These are phyloP conservation scores for Neonectria magnoliae DNA, from an alignment of 2,329 filamentous ascomycete genomes.

Conservation along the genomic window DNA sequence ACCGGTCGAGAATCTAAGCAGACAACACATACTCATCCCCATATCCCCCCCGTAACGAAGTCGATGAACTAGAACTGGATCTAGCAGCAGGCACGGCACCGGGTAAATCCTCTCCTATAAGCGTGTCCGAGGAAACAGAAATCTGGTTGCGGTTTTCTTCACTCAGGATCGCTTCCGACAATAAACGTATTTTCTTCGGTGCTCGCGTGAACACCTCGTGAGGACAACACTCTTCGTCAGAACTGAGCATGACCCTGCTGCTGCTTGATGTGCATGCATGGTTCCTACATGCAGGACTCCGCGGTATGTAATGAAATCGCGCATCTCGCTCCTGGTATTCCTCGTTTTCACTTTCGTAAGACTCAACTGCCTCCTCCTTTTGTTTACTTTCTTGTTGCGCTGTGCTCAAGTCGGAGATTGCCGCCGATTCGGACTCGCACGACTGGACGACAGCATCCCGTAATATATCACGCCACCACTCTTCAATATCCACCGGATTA, in stretches of 20 bases:
- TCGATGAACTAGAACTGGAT: not conserved
- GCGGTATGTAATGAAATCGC: not conserved
- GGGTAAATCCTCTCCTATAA: not conserved
- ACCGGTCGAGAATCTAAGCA: not conserved
- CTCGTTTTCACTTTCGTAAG: not conserved
- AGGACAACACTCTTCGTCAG: not conserved
- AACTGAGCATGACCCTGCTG: not conserved
- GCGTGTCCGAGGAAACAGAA: not conserved
- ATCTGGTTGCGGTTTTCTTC: not conserved
- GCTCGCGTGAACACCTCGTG: not conserved
- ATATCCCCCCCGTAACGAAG: not conserved
- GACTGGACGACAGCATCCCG: not conserved
- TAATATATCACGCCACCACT: not conserved
- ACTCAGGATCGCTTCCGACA: not conserved
- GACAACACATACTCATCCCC: not conserved
- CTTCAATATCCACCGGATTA: not conserved
- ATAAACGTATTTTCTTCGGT: not conserved
- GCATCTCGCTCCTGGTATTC: not conserved
- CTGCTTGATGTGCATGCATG: not conserved
- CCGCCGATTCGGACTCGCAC: not conserved
- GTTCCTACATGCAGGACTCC: not conserved
- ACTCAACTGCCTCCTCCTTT: not conserved
- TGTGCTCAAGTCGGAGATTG: not conserved
- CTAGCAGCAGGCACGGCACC: not conserved
- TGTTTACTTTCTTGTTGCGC: not conserved